phyloP scores from a whole-genome alignment of 805 yeast genomes.

The Saturnispora saitoi region DNA sequence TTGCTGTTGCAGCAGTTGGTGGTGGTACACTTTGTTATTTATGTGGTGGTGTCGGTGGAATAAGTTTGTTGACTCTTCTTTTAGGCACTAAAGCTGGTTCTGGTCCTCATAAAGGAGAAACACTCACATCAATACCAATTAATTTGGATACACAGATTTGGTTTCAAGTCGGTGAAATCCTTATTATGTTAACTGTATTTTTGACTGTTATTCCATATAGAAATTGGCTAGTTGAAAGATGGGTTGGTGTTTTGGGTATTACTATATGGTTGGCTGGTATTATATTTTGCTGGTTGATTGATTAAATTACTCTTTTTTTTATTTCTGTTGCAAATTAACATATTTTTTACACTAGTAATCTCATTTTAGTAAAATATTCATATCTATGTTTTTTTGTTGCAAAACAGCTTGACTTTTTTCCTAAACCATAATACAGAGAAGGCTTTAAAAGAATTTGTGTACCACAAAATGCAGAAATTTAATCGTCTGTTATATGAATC shows the following conservation, averaged over 20 bases:
- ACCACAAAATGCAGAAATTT: too few relatives aligned
- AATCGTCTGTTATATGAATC: too few relatives aligned
- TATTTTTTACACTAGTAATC: too few relatives aligned
- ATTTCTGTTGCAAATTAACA: not conserved
- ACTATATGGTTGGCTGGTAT: constrained; percentile 26
- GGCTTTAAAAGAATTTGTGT: too few relatives aligned
- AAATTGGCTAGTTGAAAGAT: constrained; percentile 36
- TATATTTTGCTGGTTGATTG: constrained; percentile 3
- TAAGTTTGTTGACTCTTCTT: constrained; percentile 30
- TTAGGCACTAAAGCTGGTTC: constrained; percentile 5
- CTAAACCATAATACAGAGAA: too few relatives aligned
- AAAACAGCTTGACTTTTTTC: too few relatives aligned
- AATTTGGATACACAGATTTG: constrained; percentile 32
- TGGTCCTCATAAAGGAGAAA: constrained; percentile 2
- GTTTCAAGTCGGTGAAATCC: constrained; percentile 29
- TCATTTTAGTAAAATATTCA: too few relatives aligned
- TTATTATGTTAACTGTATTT: constrained; percentile 30
- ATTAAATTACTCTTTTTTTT: not conserved
- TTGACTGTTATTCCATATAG: constrained; percentile 36
- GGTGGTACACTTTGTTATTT: constrained; percentile 45
- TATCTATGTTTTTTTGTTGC: too few relatives aligned
- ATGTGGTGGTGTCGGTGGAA: constrained; percentile 43
- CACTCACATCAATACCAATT: constrained; percentile 32
- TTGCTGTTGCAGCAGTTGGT: constrained; percentile 44
- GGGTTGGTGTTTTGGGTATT: constrained; percentile 31